phyloP scores from a whole-genome alignment of 352 stramenopile species.

The Phytophthora palmivora region DNA sequence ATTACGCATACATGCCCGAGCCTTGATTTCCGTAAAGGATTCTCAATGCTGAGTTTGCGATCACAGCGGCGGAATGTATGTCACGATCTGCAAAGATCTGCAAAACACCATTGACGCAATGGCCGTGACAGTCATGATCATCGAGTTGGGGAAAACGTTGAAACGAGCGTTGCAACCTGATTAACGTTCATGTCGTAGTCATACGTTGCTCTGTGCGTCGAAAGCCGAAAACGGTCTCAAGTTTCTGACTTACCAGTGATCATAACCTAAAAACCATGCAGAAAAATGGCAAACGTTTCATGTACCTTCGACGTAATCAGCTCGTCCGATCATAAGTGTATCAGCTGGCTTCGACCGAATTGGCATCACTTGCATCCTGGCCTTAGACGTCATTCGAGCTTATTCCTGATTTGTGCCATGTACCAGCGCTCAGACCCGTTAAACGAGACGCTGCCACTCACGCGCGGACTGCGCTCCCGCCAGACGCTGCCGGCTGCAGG shows the following conservation, averaged over 20 bases:
- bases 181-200: too few species aligned
- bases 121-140: too few species aligned
- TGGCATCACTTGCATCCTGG: conserved; percentile 8
- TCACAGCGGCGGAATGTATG: background rate
- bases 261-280: too few species aligned
- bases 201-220: background rate
- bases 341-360: too few species aligned
- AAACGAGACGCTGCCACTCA: conserved; percentile 47
- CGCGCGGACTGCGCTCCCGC: conserved; percentile 29
- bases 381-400: background rate
- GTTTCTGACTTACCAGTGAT: too few species aligned
- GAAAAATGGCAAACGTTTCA: too few species aligned
- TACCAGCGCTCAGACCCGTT: conserved; percentile 28
- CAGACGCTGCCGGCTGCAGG: conserved; percentile 22
- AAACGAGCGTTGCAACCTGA: too few species aligned
- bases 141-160: background rate
- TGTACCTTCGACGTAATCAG: background rate
- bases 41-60: too few species aligned
- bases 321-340: background rate
- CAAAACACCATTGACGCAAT: too few species aligned
- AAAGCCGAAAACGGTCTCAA: background rate
- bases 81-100: background rate
- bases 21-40: too few species aligned
- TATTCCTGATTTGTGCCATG: conserved; percentile 5
- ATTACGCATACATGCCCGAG: too few species aligned